These are phyloP conservation scores for Fraxinus excelsior DNA, from an alignment of 257 asterid species.

Conservation along the genomic window DNA sequence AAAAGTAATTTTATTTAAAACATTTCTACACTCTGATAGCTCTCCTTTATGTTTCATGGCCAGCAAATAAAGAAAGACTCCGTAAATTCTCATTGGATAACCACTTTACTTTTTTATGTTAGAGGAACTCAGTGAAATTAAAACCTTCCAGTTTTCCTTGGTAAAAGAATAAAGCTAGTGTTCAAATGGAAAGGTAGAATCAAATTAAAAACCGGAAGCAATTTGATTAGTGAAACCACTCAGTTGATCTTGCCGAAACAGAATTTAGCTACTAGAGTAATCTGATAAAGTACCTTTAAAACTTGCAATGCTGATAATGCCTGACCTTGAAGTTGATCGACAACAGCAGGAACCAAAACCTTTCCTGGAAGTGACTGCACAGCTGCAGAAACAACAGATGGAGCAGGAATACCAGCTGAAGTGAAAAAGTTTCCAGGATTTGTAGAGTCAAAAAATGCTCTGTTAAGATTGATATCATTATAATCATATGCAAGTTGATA, in stretches of 20 bases:
- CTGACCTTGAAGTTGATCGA: slow-evolving; percentile 90
- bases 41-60: neutral
- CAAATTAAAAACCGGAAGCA: slow-evolving; percentile 2
- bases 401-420: slow-evolving; percentile 96
- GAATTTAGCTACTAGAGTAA: neutral
- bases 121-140: neutral
- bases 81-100: slow-evolving; percentile 5
- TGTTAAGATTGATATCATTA: slow-evolving; percentile 40
- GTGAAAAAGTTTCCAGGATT: slow-evolving; percentile 58
- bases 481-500: slow-evolving; percentile 37
- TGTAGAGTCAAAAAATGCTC: slow-evolving; percentile 43
- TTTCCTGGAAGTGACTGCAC: slow-evolving; percentile 74
- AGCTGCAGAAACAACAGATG: slow-evolving; percentile 77
- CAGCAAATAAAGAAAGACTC: neutral
- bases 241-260: neutral
- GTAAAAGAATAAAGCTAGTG: slow-evolving; percentile 31
- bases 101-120: slow-evolving; percentile 1
- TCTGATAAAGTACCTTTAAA: slow-evolving; percentile 45
- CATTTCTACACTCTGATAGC: neutral
- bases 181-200: slow-evolving; percentile 5
- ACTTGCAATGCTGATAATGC: slow-evolving; percentile 91
- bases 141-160: slow-evolving; percentile 31
- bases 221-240: neutral
- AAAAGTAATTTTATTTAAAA: too few species aligned
- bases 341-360: slow-evolving; percentile 91